Conservation (phyloP, 257 asterid genomes). For the Linderniella brevidens region DNA sequence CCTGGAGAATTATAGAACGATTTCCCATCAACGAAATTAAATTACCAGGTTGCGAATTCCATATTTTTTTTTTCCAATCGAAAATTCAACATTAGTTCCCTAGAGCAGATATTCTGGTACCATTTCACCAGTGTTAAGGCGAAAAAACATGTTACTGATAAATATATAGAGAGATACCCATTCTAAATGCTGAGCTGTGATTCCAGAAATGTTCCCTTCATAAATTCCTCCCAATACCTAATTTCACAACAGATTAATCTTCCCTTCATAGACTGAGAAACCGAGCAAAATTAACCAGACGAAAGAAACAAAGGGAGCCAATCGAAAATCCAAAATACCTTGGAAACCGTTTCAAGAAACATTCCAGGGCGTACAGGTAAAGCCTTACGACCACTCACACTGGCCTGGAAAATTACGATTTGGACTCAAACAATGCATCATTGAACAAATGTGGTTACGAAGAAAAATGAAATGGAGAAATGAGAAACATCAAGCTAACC, state of each 20-base stretch:
- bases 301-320: neutral
- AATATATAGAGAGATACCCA: slow-evolving; percentile 37
- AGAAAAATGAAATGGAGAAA: neutral
- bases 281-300: too few species aligned
- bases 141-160: neutral
- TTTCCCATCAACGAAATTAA: too few species aligned
- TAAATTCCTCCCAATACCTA: slow-evolving; percentile 88
- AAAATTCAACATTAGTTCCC: too few species aligned
- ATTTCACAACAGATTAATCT: slow-evolving; percentile 9
- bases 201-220: slow-evolving; percentile 59
- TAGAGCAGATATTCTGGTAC: too few species aligned
- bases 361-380: slow-evolving; percentile 95
- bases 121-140: too few species aligned
- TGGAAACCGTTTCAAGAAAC: slow-evolving; percentile 95
- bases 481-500: slow-evolving; percentile 27
- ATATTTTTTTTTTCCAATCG: too few species aligned
- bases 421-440: slow-evolving; percentile 16
- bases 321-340: slow-evolving; percentile 26
- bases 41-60: too few species aligned
- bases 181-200: slow-evolving; percentile 90
- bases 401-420: slow-evolving; percentile 42
- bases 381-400: slow-evolving; percentile 60
- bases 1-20: slow-evolving; percentile 32
- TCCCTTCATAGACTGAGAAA: too few species aligned
- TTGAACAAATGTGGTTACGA: neutral